Base-by-base conservation (phyloP, 331 rosid genomes). In the Quercus phellos region DNA sequence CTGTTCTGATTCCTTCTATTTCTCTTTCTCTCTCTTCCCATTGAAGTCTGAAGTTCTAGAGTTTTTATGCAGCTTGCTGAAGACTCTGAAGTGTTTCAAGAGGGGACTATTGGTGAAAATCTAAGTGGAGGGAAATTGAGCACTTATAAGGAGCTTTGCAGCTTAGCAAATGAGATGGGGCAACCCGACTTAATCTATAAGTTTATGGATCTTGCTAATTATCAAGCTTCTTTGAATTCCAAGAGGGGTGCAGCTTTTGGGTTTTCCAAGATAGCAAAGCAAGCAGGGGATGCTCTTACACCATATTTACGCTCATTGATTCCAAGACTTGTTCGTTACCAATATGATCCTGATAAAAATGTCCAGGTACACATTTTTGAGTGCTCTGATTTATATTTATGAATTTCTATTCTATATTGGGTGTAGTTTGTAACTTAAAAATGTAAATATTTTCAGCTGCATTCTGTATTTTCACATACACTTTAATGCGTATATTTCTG, bases 231-330 rank as follows among this genome's bases (percentile, higher is more conserved):
- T 79, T 76, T 94, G 42, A 86, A 89, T 82, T 94, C 97, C 1
- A 92, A 94, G 85, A 89, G 97, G 83, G 99, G 98, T 87, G 99
- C 98, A 74, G 98, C 99, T 69, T 94, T 94, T 85, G 99, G 99
- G 76, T 94, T 94, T 88, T 92, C 99, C 53, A 94, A 92, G 88
- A 92, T 94, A 73, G 99, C 99, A 55, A 94, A 90, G 87, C 99
- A 90, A 77, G 94, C 99, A 17, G 99, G 97, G 83, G 96, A 87
- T 83, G 97, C 94, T 74, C 93, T 92, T 78, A 86, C 91, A 83
- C 99, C 99, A 77, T 93, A 90, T 83, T 70, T 94, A 71, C 82
- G 81, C 70, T 74, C 84, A 74, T 80, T 94, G 80, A 90, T 94
- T 83, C 99, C 99, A 34, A 88, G 99, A 84, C 99, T 94, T 78